Percentiles rank a stretch among this genome's conserved stretches.
These are phyloP conservation scores for Alloteropsis angusta DNA, from an alignment of 202 grass and related monocot genomes.

Conservation along the genomic window DNA sequence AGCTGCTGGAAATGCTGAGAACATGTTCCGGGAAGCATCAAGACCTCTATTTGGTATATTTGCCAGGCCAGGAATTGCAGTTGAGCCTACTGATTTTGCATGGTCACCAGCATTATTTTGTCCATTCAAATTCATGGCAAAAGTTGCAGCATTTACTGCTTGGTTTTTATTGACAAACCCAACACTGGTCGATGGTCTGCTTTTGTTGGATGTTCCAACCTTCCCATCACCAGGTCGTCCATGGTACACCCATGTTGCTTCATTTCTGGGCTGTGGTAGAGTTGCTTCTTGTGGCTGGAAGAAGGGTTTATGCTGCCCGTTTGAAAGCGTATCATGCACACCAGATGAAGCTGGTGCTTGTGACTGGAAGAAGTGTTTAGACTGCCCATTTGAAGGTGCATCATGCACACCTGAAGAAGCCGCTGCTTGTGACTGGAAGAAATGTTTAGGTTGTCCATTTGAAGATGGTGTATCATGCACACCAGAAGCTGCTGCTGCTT, in stretches of 20 bases:
- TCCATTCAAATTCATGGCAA: slow-evolving; percentile 26
- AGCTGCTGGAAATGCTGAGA: slow-evolving; percentile 45
- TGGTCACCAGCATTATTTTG: slow-evolving; percentile 42
- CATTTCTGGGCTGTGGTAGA: slow-evolving; percentile 40
- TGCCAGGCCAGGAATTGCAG: slow-evolving; percentile 34
- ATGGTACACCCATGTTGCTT: slow-evolving; percentile 39
- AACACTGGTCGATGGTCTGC: slow-evolving; percentile 26
- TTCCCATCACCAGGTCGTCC: slow-evolving; percentile 50
- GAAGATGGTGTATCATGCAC: slow-evolving; percentile 17
- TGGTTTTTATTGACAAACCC: slow-evolving; percentile 60
- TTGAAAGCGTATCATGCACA: slow-evolving; percentile 25
- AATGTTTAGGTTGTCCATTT: slow-evolving; percentile 29
- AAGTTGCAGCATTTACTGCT: slow-evolving; percentile 26
- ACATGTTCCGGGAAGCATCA: slow-evolving; percentile 46
- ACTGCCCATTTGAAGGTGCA: neutral
- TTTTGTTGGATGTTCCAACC: slow-evolving; percentile 34
- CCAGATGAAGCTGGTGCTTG: slow-evolving; percentile 21
- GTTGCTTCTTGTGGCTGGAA: slow-evolving; percentile 51
- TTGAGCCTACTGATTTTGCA: slow-evolving; percentile 42
- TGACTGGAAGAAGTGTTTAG: neutral
- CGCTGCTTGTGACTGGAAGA: slow-evolving; percentile 44
- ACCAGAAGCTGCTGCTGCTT: neutral
- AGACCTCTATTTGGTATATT: slow-evolving; percentile 39
- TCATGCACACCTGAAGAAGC: neutral
- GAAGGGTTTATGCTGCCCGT: slow-evolving; percentile 35